Evolutionary conservation across 2,329 filamentous ascomycete genomes (phyloP).

Genomic region (Penicillium vulpinum): DNA sequence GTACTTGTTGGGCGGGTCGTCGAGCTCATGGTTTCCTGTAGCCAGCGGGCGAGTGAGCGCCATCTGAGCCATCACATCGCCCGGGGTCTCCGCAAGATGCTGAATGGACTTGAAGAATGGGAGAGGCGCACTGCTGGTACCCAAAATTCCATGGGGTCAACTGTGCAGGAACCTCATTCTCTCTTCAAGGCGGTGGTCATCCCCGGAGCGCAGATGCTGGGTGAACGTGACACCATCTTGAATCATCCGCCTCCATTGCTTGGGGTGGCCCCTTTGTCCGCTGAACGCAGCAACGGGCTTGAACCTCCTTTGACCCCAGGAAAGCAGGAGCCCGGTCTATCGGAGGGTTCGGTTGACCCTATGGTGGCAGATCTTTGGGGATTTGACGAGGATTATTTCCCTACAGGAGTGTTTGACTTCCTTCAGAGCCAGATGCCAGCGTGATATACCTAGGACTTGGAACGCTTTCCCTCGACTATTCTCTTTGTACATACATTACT

Average conservation of each 20-base stretch:
- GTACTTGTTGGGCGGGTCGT: constrained; percentile 36
- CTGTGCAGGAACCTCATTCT: constrained; percentile 28
- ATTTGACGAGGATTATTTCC: constrained; percentile 45
- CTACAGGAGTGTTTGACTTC: constrained; percentile 45
- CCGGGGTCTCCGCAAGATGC: constrained; percentile 41
- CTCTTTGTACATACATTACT: constrained; percentile 18
- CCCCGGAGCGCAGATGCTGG: constrained; percentile 39
- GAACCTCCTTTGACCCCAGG: constrained; percentile 13
- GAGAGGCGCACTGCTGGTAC: constrained; percentile 33
- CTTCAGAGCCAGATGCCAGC: constrained; percentile 45
- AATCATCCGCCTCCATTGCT: constrained; percentile 38
- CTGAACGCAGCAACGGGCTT: constrained; percentile 38
- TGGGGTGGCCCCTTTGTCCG: constrained; percentile 41
- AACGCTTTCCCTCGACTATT: not conserved
- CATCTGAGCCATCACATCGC: constrained; percentile 44
- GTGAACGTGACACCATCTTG: constrained; percentile 39
- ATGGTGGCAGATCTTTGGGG: constrained; percentile 46
- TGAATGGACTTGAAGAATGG: constrained; percentile 42
- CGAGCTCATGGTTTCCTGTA: constrained; percentile 42
- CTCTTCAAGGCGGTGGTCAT: constrained; percentile 41
- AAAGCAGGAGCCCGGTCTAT: constrained; percentile 35
- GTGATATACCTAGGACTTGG: constrained; percentile 15
- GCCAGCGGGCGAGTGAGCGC: constrained; percentile 41
- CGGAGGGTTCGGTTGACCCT: constrained; percentile 40
- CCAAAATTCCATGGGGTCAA: constrained; percentile 24